These are phyloP conservation scores for Xylaria sp. DNA, from an alignment of 2,329 filamentous ascomycete genomes.

Conservation along the genomic window DNA sequence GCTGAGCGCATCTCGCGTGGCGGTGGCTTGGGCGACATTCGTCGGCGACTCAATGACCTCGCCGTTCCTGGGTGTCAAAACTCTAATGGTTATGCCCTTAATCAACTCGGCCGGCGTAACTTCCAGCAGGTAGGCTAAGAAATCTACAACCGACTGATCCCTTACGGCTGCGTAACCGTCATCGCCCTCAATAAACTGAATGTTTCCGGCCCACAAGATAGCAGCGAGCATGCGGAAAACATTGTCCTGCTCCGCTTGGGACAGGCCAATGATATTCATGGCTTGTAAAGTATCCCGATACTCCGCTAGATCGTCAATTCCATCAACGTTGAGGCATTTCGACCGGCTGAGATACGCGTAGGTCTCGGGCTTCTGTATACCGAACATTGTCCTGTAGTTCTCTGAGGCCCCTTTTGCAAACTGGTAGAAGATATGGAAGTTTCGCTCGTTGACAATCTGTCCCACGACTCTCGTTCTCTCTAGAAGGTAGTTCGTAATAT, in stretches of 20 bases:
- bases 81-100: slow-evolving; percentile 85
- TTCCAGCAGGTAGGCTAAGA: slow-evolving; percentile 91
- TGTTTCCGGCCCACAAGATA: slow-evolving; percentile 93
- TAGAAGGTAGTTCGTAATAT: slow-evolving; percentile 97
- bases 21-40: slow-evolving; percentile 83
- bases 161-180: slow-evolving; percentile 84
- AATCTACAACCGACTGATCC: slow-evolving; percentile 92
- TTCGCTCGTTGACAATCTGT: slow-evolving; percentile 93
- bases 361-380: slow-evolving; percentile 87
- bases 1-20: slow-evolving; percentile 87
- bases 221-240: slow-evolving; percentile 95
- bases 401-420: slow-evolving; percentile 94
- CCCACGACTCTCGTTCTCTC: slow-evolving; percentile 96
- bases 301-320: slow-evolving; percentile 89
- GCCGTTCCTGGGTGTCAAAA: slow-evolving; percentile 72
- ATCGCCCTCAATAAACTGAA: slow-evolving; percentile 89
- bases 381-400: slow-evolving; percentile 84
- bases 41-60: slow-evolving; percentile 77
- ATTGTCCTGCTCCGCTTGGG: slow-evolving; percentile 87
- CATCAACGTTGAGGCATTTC: slow-evolving; percentile 92
- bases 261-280: slow-evolving; percentile 92
- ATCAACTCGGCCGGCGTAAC: slow-evolving; percentile 81
- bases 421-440: slow-evolving; percentile 99
- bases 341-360: slow-evolving; percentile 94
- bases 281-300: slow-evolving; percentile 90